Evolutionary conservation across 2,329 filamentous ascomycete species (phyloP), one percentile per base, ranked within the genome.

Genomic region (Alternaria postmessia): DNA sequence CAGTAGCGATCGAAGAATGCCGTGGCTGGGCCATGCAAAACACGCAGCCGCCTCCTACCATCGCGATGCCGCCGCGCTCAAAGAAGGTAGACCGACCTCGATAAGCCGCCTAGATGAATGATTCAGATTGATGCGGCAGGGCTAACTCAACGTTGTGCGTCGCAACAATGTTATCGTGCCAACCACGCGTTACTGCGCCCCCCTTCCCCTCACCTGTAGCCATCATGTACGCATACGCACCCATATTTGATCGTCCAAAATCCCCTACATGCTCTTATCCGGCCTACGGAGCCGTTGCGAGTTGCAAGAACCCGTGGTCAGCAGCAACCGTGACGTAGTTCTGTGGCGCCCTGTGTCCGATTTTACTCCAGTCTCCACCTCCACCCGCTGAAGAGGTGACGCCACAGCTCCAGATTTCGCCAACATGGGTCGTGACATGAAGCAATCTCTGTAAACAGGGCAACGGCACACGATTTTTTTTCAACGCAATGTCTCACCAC

Each of bases 321-420:
- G 30, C 8, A 11, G 8, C 9, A 32, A 14, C 38, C 39, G 52
- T 64, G 62, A 64, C 62, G 59, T 64, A 64, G 52, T 39, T 63
- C 22, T 54, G 51, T 54, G 51, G 51, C 51, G 30, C 9, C 30
- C 11, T 12, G 9, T 32, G 24, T 26, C 28, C 9, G 28, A 30
- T 30, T 30, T 30, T 11, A 30, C 28, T 30, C 28, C 28, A 57
- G 53, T 43, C 39, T 12, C 11, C 32, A 36, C 14, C 32, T 32
- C 14, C 34, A n/a, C n/a, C 16, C 24, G 44, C 20, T 49, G 57
- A 51, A 38, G 51, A 51, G 22, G 44, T 39, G 39, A 59, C 57
- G 57, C 57, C 57, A 59, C 57, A 59, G 51, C 22, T 46, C 46
- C 7, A 20, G n/a, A 26, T 39, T n/a, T 18, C 7, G 36, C n/a